Evolutionary conservation across 306 rosid species (phyloP), one percentile per base, ranked within the genome.

Genomic region (Inga oerstediana): DNA sequence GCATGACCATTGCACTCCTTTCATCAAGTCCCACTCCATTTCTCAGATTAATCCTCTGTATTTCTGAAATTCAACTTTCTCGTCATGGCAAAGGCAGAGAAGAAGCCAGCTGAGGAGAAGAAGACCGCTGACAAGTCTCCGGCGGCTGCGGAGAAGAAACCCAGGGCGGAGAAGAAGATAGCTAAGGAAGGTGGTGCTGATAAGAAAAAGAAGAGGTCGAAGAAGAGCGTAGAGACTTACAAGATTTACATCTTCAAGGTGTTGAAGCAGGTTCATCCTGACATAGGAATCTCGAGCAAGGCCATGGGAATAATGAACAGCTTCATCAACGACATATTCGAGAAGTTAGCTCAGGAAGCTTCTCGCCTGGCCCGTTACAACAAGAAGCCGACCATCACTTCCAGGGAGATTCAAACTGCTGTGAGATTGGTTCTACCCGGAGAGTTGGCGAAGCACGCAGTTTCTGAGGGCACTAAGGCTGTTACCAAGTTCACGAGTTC

Each of bases 291-390:
- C 74, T 90, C 91, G 13, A 86, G 90, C 76, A 90, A 88, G 81
- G 91, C 91, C 15, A 90, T 90, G 93, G 91, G 89, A 9, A 90
- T 90, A 22, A 90, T 89, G 93, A 89, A 88, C 87, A 87, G 89
- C 71, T 89, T 89, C 86, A 88, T 89, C 81, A 88, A 89, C 65
- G 91, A 90, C 24, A 90, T 90, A 30, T 90, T 90, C 24, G 93
- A 90, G 93, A 90, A 90, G 80, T 86, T 90, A 0, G 90, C 93
- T 2, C 89, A 86, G 80, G 93, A 90, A n/a, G 34, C 93, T 0
- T 83, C 93, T 0, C 75, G 72, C 1, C 88, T 90, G 46, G 91
- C 93, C 2, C 87, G 91, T 15, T 90, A 88, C 86, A 90, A 88
- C 86, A 88, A 90, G 93, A 88, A 88, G 85, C 91, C 91, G 0